Conservation (phyloP, 2,329 filamentous ascomycete species). For the Talaromyces pinophilus region DNA sequence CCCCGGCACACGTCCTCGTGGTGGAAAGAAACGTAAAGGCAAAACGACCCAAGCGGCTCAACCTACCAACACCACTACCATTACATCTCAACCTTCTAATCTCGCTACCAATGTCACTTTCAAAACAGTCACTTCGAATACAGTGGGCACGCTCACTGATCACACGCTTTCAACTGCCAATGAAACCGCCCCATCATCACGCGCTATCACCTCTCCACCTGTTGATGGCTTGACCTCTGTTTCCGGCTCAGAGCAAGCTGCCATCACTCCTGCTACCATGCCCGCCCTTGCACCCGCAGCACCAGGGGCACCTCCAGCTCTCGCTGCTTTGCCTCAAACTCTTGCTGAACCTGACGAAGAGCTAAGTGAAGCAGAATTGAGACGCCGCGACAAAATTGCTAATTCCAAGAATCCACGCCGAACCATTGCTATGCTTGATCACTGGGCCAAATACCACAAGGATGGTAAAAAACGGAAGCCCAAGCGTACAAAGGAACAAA, state of each 20-base stretch:
- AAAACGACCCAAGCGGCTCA: background rate
- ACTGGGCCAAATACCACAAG: conserved; percentile 47
- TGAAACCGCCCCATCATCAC: background rate
- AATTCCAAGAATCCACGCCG: conserved; percentile 49
- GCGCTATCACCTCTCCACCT: conserved; percentile 21
- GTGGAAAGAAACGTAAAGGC: conserved; percentile 16
- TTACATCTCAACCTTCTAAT: background rate
- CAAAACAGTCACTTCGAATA: background rate
- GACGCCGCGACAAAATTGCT: conserved; percentile 42
- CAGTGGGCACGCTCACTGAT: background rate
- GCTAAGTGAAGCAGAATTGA: conserved; percentile 34
- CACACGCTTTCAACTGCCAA: background rate
- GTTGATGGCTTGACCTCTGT: background rate
- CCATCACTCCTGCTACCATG: conserved; percentile 19
- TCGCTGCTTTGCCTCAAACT: conserved; percentile 21
- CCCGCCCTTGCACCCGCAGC: conserved; percentile 21
- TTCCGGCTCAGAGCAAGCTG: conserved; percentile 11
- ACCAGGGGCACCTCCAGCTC: conserved; percentile 24
- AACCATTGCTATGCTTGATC: conserved; percentile 49
- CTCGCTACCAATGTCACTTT: conserved; percentile 5
- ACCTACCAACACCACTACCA: conserved; percentile 4
- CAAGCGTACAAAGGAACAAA: conserved; percentile 48
- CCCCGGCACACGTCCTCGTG: conserved; percentile 18
- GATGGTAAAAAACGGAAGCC: conserved; percentile 48
- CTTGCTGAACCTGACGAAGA: conserved; percentile 27